Evolutionary conservation across 2,329 filamentous ascomycete genomes (phyloP), one percentile per base, ranked within the genome.

Genomic region (Dendrostoma leiphaemia): DNA sequence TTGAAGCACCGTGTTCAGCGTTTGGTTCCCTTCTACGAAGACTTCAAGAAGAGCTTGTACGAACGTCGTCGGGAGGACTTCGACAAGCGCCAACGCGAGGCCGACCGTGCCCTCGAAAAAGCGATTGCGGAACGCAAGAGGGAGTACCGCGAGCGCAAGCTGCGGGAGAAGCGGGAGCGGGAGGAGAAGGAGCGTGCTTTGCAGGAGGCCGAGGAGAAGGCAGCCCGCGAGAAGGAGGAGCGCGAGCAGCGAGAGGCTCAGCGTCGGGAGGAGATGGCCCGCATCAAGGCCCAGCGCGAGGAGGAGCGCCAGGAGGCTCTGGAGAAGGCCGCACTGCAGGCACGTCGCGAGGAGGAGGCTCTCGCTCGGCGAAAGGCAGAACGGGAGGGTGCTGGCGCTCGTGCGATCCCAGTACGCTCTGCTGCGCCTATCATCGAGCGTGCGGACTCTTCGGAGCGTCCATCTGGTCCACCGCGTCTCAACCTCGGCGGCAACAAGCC

Each of bases 21-120:
- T 59, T 82, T 99, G 51, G 88, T 97, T 60, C 82, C 86, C n/a
- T 73, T 80, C 51, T 99, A 96, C 74, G 91, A 94, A 70, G 75
- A 77, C 9, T 97, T 96, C 83, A 86, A 89, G 67, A 80, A 86
- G 61, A 85, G 86, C 45, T 84, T 99, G 51, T 89, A 90, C 59
- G 88, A 94, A 71, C 88, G 91, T 67, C 90, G 93, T 64, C 90
- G 91, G 67, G 89, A 96, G 64, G 91, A 97, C 73, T 99, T 97
- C 63, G 94, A 97, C 81, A 93, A 89, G 78, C 89, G 92, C 61
- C 90, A 90, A 68, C 91, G 89, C 71, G 87, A 90, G 66, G 94
- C 94, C 29, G 91, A 97, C 79, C 86, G 88, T 61, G 94, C 99
- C 69, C 83, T 97, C 55, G 90, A 97, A 78, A 89, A 88, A 73